These are phyloP conservation scores for Adansonia gregorii DNA, from an alignment of 441 rosid species.

Conservation along the genomic window DNA sequence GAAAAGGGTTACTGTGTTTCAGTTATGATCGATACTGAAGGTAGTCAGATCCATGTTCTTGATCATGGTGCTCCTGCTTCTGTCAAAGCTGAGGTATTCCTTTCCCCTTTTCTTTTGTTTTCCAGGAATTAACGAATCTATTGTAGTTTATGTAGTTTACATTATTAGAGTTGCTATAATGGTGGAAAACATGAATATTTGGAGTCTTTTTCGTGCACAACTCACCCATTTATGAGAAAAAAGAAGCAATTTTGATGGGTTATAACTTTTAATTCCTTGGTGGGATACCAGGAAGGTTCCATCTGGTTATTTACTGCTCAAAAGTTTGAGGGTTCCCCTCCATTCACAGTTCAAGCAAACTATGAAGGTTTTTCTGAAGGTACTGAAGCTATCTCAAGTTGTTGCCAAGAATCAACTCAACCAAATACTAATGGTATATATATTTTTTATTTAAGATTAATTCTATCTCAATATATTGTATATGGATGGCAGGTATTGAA, in stretches of 20 bases:
- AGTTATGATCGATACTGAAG: conserved; percentile 80
- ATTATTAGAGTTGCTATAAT: not conserved
- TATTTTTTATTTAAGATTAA: not conserved
- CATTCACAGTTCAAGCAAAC: conserved; percentile 65
- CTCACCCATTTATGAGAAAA: not conserved
- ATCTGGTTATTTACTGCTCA: conserved; percentile 66
- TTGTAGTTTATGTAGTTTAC: not conserved
- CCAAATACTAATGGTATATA: conserved; percentile 15
- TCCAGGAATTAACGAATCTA: not conserved
- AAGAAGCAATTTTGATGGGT: not conserved
- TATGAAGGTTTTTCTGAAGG: conserved; percentile 73
- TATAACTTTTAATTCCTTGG: not conserved
- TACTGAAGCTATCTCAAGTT: conserved; percentile 16
- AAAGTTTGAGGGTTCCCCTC: conserved; percentile 53
- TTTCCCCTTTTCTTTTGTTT: not conserved
- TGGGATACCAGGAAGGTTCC: conserved; percentile 60
- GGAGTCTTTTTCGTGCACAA: not conserved
- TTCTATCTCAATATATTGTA: not conserved
- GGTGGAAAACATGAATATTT: conserved; percentile 5
- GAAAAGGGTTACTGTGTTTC: conserved; percentile 66
- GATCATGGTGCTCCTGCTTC: conserved; percentile 74
- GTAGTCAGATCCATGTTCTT: conserved; percentile 74
- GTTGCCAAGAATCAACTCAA: not conserved
- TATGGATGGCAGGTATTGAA: conserved; percentile 49
- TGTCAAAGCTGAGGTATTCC: conserved; percentile 69